Conservation (phyloP, 2,329 filamentous ascomycete genomes). For the Fusarium sp. region DNA sequence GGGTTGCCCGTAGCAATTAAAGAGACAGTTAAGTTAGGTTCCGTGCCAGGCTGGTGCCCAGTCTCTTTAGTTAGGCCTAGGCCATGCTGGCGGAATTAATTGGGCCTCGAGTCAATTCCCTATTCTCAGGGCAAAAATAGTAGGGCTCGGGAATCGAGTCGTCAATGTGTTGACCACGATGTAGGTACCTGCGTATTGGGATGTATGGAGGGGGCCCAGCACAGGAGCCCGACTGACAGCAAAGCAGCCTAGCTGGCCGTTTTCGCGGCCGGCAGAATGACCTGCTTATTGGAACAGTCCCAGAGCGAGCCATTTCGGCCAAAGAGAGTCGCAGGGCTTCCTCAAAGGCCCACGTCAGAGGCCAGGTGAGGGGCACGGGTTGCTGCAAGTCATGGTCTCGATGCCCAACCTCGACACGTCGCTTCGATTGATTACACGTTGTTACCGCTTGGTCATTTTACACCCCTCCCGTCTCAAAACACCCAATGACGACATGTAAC, state of each 20-base stretch:
- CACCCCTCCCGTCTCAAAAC: not conserved
- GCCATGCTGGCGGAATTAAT: not conserved
- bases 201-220: not conserved
- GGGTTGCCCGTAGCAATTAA: conserved; percentile 35
- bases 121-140: not conserved
- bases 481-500: not conserved
- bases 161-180: not conserved
- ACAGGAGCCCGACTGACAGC: not conserved
- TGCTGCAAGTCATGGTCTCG: not conserved
- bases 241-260: not conserved
- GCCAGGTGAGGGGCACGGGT: not conserved
- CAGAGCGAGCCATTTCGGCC: not conserved
- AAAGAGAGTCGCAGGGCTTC: not conserved
- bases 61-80: too few relatives aligned
- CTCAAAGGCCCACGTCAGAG: not conserved
- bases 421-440: not conserved
- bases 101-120: conserved; percentile 12
- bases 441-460: not conserved
- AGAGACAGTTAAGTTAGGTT: conserved; percentile 8
- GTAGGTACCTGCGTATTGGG: not conserved
- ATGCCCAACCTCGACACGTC: not conserved
- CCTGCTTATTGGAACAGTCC: not conserved
- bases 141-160: not conserved
- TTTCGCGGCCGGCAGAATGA: not conserved
- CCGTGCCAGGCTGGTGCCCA: too few relatives aligned